Base-by-base conservation (phyloP, 768 basidiomycete genomes). In the Atractiella rhizophila region DNA sequence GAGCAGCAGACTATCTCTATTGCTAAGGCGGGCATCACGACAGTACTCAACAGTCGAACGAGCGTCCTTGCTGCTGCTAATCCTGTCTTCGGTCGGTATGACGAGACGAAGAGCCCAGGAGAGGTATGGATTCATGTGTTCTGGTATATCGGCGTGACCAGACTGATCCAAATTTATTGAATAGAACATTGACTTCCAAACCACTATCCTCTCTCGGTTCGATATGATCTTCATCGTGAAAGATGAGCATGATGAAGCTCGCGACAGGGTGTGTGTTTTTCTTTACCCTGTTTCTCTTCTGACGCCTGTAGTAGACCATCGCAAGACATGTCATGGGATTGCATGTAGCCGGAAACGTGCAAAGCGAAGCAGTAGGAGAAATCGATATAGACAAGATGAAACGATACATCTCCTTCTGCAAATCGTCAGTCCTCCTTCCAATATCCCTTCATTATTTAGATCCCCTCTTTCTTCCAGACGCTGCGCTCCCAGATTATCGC, bases 211-310 rank as follows among this genome's bases (percentile, higher is more conserved):
- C 56, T 94, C 86, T 35, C 77, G 91, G 42, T 98, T 98, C 59
- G 91, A 98, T 57, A 88, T 98, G 86, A 96, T 98, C 52, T 98
- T 96, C 64, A 88, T 98, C 49, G 77, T 98, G 45, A 82, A 79
- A 57, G 91, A 98, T 53, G 85, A 96, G 54, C 91, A 98, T 57
- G 82, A 94, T 55, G 91, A 96, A 58, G 64, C 66, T 29, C 70
- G 91, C 35, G 91, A 98, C 58, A 72, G 74, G 59, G 85, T 81
- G 45, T 29, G 68, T 60, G 6, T 12, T 12, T 4, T 19, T 19
- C 33, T 18, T 9, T 9, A 9, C 1, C 6, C 39, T 35, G 10
- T 23, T 23, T 3, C 43, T 38, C 16, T n/a, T 19, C 18, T 28
- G 15, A 2, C 7, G n/a, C n/a, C n/a, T 12, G 21, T 28, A 26